Evolutionary conservation across 768 basidiomycete genomes (phyloP).

Genomic region (Lactarius quietus): DNA sequence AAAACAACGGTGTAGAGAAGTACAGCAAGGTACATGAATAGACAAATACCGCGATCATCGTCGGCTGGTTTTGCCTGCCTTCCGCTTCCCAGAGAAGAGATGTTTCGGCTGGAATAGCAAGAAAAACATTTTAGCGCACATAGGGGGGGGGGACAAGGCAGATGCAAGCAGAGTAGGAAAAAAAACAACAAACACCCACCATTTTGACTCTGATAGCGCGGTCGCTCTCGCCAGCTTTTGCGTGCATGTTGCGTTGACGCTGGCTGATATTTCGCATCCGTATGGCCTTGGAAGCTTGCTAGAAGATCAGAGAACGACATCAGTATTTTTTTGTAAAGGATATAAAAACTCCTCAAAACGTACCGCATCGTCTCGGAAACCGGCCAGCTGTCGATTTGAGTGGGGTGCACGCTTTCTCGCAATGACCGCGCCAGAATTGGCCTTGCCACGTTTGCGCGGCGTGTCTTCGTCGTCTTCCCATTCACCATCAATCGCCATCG

Average conservation of each 20-base stretch:
- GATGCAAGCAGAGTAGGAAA: neutral
- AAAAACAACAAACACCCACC: conserved; percentile 43
- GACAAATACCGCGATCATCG: conserved; percentile 40
- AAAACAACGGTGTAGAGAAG: neutral
- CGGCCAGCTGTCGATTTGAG: conserved; percentile 71
- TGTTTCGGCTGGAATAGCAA: conserved; percentile 66
- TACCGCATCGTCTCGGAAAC: conserved; percentile 73
- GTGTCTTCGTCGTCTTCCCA: conserved; percentile 39
- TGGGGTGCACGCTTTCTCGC: conserved; percentile 55
- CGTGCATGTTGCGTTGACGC: conserved; percentile 80
- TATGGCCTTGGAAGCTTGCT: conserved; percentile 80
- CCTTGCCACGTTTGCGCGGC: conserved; percentile 59
- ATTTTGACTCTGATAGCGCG: conserved; percentile 78
- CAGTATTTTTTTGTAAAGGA: neutral
- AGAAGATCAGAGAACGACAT: conserved; percentile 20
- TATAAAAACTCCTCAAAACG: conserved; percentile 29
- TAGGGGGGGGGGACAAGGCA: neutral
- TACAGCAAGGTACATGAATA: neutral
- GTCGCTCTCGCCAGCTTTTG: conserved; percentile 89
- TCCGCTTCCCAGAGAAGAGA: conserved; percentile 81
- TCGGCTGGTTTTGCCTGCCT: conserved; percentile 78
- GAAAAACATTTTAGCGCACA: conserved; percentile 8
- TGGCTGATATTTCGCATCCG: conserved; percentile 85
- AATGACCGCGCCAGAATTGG: conserved; percentile 53
- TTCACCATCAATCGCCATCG: conserved; percentile 42